Evolutionary conservation across 1,284 basidiomycete species (phyloP).

Genomic region (Leccinum pachyderme): DNA sequence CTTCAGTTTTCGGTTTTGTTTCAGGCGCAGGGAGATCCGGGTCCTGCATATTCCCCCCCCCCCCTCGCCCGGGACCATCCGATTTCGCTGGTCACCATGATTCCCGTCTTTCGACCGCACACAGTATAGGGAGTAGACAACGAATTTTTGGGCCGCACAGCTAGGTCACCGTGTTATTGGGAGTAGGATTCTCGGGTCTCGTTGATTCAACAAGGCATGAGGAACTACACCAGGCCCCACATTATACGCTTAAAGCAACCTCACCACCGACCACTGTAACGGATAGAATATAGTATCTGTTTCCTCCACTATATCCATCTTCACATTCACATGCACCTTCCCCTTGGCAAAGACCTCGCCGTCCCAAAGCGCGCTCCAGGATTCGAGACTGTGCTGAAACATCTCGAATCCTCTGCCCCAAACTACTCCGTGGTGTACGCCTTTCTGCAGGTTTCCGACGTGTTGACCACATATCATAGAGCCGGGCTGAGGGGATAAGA

Average conservation of each 20-base stretch:
- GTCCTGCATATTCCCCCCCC: neutral
- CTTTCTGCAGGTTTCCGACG: constrained; percentile 9
- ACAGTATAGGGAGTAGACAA: neutral
- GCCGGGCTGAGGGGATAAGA: constrained; percentile 34
- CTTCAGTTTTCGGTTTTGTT: neutral
- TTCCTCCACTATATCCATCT: neutral
- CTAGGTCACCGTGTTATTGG: neutral
- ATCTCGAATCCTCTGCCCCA: neutral
- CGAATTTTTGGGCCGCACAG: neutral
- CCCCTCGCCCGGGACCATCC: neutral
- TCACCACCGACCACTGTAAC: constrained; percentile 26
- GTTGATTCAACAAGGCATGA: neutral
- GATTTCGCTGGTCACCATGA: neutral
- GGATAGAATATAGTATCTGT: neutral
- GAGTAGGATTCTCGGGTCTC: neutral
- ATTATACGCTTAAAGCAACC: constrained; percentile 11
- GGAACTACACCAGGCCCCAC: neutral
- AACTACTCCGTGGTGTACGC: neutral
- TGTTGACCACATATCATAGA: constrained; percentile 33
- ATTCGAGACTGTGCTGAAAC: constrained; percentile 33
- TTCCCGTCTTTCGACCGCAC: neutral
- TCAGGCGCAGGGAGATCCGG: neutral
- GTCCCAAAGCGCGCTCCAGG: constrained; percentile 35
- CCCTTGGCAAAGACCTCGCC: constrained; percentile 31
- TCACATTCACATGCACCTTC: constrained; percentile 21